Conservation (phyloP, 2,329 filamentous ascomycete species). For the Fusarium pseudograminearum region DNA sequence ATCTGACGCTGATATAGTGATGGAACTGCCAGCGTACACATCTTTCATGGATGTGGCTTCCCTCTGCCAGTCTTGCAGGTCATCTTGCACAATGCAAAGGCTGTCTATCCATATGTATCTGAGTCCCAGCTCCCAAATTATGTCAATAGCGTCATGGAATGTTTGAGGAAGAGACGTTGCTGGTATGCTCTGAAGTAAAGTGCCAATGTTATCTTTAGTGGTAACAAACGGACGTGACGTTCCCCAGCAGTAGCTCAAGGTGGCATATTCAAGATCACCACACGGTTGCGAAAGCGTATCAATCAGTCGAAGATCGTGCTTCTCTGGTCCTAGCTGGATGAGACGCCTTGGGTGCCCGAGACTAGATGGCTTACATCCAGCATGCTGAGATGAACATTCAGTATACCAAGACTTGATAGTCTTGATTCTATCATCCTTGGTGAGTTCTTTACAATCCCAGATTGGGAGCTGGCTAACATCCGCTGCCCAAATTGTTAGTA, state of each 20-base stretch:
- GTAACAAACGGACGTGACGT: background rate
- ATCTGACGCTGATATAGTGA: conserved; percentile 24
- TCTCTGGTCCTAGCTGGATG: background rate
- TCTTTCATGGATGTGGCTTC: conserved; percentile 16
- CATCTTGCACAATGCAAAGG: conserved; percentile 36
- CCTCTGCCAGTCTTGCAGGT: conserved; percentile 15
- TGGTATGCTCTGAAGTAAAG: background rate
- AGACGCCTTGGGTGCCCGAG: background rate
- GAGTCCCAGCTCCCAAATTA: background rate
- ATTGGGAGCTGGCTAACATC: background rate
- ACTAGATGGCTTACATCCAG: background rate
- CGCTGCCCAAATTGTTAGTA: background rate
- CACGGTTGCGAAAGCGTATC: accelerated
- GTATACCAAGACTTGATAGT: background rate
- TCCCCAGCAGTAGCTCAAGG: conserved; percentile 4
- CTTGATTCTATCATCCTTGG: background rate
- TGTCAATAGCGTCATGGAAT: conserved; percentile 8
- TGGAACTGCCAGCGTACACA: background rate
- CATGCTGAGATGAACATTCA: background rate
- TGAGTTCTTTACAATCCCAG: background rate
- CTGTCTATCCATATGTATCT: conserved; percentile 36
- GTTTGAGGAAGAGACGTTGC: background rate
- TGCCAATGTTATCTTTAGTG: background rate
- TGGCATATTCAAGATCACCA: background rate
- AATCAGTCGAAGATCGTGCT: background rate